A percentile compares a stretch with the other conserved stretches of the same genome.
phyloP scores from a whole-genome alignment of 176 grass and related monocot species.

The Aechmea fasciata region DNA sequence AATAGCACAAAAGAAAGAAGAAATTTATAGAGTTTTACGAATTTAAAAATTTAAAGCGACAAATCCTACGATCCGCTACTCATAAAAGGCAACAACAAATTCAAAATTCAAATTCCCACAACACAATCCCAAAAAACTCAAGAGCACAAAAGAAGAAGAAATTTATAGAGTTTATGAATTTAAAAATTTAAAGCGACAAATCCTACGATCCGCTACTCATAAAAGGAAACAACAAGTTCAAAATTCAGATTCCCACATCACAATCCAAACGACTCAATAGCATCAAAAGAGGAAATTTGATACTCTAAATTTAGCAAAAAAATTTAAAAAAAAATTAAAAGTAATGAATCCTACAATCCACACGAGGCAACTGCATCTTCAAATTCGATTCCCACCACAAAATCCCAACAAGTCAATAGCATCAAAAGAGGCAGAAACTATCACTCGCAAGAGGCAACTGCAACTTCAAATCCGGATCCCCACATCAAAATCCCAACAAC shows the following conservation, averaged over 20 bases:
- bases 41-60: no score
- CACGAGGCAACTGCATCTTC: no score
- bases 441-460: conserved; percentile 9
- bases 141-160: background rate
- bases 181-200: no score
- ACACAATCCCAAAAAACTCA: background rate
- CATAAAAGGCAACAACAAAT: conserved; percentile 8
- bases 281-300: no score
- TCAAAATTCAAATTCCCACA: background rate
- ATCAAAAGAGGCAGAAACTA: background rate
- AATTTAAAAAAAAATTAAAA: no score
- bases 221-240: conserved; percentile 7
- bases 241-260: background rate
- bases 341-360: no score
- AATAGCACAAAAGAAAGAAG: background rate
- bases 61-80: background rate
- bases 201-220: no score
- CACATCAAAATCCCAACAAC: background rate
- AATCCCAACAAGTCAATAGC: no score
- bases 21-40: no score
- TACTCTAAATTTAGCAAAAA: no score
- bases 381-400: no score
- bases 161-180: no score
- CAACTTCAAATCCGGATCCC: background rate
- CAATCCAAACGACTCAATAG: background rate